Conservation (phyloP, 306 rosid genomes). For the Acacia confusa region DNA sequence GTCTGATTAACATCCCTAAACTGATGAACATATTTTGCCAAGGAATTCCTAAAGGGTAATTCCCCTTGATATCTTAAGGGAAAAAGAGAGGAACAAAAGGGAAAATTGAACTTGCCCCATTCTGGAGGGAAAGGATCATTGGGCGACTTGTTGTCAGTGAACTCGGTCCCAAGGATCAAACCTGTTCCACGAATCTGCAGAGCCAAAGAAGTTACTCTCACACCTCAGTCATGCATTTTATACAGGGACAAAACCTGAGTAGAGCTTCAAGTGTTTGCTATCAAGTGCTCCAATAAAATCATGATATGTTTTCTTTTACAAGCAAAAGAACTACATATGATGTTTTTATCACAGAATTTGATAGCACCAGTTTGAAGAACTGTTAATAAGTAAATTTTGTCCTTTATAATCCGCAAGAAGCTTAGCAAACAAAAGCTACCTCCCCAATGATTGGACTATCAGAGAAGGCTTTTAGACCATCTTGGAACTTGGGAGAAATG, state of each 20-base stretch:
- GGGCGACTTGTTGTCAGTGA: constrained; percentile 86
- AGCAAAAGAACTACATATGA: neutral
- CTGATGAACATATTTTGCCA: neutral
- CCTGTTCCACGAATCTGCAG: constrained; percentile 91
- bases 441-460: constrained; percentile 91
- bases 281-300: neutral
- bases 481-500: constrained; percentile 77
- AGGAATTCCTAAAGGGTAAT: neutral
- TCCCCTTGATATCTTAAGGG: neutral
- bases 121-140: constrained; percentile 82
- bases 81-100: neutral
- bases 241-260: neutral
- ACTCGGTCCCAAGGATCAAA: constrained; percentile 75
- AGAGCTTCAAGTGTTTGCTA: neutral
- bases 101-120: constrained; percentile 72
- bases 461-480: constrained; percentile 72
- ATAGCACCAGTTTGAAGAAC: neutral
- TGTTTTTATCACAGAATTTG: neutral
- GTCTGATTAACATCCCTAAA: neutral
- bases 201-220: constrained; percentile 23
- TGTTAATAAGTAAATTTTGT: neutral
- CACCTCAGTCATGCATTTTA: neutral
- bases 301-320: neutral
- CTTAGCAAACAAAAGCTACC: constrained; percentile 46
- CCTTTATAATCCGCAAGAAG: constrained; percentile 15